Percentiles rank a stretch among this genome's conserved stretches.
These are phyloP conservation scores for Cyclocybe cylindracea DNA, from an alignment of 768 basidiomycete species.

Conservation along the genomic window DNA sequence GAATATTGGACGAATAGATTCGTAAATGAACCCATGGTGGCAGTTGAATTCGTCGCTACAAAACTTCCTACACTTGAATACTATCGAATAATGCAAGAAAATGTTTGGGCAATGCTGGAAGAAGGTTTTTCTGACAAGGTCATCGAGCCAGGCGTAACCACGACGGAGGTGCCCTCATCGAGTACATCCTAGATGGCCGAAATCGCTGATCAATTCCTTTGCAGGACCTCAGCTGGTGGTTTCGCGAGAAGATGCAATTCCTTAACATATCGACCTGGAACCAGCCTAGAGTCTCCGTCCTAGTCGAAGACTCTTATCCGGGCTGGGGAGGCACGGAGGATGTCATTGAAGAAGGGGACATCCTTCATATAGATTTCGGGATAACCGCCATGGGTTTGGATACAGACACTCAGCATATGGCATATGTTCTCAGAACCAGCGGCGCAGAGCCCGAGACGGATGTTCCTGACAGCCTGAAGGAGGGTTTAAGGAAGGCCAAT, in stretches of 20 bases:
- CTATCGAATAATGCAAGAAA: slow-evolving; percentile 50
- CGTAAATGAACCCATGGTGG: slow-evolving; percentile 46
- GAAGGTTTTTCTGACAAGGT: slow-evolving; percentile 50
- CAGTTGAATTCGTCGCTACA: slow-evolving; percentile 47
- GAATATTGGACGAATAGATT: slow-evolving; percentile 40
- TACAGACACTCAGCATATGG: slow-evolving; percentile 59
- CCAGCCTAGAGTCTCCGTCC: slow-evolving; percentile 50
- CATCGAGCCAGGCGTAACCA: slow-evolving; percentile 44
- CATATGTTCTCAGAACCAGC: slow-evolving; percentile 46
- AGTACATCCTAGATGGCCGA: neutral
- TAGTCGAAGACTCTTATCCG: slow-evolving; percentile 41
- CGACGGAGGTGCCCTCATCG: slow-evolving; percentile 35
- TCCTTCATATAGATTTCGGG: slow-evolving; percentile 57
- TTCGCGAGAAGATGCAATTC: slow-evolving; percentile 49
- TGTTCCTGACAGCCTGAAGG: slow-evolving; percentile 42
- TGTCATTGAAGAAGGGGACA: slow-evolving; percentile 46
- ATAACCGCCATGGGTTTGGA: slow-evolving; percentile 55
- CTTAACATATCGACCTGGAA: slow-evolving; percentile 52
- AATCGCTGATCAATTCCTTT: neutral
- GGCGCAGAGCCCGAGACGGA: slow-evolving; percentile 35
- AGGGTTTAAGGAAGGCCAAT: slow-evolving; percentile 47
- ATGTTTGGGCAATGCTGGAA: slow-evolving; percentile 51
- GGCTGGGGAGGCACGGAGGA: slow-evolving; percentile 41
- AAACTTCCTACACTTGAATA: slow-evolving; percentile 39
- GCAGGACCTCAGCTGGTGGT: slow-evolving; percentile 57